phyloP scores from a whole-genome alignment of 345 rosid genomes.

The Erodium maritimum region DNA sequence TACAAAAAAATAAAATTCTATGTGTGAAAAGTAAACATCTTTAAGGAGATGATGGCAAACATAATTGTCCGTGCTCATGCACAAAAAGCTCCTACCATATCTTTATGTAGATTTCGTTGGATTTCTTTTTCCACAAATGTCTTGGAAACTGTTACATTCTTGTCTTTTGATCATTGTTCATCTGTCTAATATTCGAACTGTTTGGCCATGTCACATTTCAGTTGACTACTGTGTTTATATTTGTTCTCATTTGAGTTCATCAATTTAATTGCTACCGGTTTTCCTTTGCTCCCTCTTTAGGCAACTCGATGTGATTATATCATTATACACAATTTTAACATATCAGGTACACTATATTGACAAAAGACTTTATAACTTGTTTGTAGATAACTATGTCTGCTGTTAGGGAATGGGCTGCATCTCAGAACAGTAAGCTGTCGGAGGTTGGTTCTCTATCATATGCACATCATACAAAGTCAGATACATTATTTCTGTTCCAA shows the following conservation, averaged over 20 bases:
- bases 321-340: neutral
- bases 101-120: neutral
- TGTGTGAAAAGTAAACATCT: too few species aligned
- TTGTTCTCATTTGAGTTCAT: neutral
- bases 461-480: neutral
- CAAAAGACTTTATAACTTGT: conserved; percentile 10
- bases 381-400: conserved; percentile 97
- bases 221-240: neutral
- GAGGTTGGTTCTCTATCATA: conserved; percentile 38
- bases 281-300: neutral
- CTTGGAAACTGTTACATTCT: neutral
- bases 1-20: too few species aligned
- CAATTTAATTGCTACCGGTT: too few species aligned
- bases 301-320: neutral
- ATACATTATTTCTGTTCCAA: neutral
- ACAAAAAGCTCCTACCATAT: neutral
- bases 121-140: neutral
- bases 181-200: too few species aligned
- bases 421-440: conserved; percentile 65
- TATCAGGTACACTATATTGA: conserved; percentile 2
- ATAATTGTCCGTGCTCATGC: neutral
- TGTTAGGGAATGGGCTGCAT: conserved; percentile 99
- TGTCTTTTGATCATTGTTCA: too few species aligned
- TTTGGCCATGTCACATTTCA: neutral
- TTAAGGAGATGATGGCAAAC: neutral